Evolutionary conservation across 2,329 filamentous ascomycete genomes (phyloP).

Genomic region (Colletotrichum graminicola): DNA sequence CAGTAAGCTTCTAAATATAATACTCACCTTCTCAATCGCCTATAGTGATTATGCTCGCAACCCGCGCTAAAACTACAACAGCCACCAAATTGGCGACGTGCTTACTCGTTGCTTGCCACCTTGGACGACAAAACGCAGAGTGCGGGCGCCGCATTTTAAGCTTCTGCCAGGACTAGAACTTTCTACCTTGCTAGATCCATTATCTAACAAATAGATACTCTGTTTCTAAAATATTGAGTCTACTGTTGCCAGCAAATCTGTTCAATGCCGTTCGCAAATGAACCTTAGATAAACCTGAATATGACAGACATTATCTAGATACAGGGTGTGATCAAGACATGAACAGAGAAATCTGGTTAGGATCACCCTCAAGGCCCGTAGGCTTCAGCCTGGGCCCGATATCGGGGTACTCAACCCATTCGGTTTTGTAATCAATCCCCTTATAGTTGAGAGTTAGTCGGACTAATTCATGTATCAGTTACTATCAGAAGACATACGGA

Average conservation of each 20-base stretch:
- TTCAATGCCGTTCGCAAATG: not conserved
- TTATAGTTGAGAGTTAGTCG: constrained; percentile 78
- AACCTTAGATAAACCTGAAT: not conserved
- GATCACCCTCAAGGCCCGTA: constrained; percentile 59
- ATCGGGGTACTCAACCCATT: constrained; percentile 79
- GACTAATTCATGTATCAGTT: constrained; percentile 56
- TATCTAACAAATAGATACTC: not conserved
- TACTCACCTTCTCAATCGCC: not conserved
- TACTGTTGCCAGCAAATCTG: not conserved
- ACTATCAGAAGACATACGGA: not conserved
- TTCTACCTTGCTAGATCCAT: not conserved
- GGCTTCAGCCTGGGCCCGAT: constrained; percentile 66
- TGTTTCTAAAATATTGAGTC: not conserved
- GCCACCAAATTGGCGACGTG: not conserved
- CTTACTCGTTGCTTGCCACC: not conserved
- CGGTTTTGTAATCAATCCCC: constrained; percentile 73
- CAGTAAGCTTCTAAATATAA: not conserved
- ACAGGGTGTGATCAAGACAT: constrained; percentile 43
- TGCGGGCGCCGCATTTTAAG: not conserved
- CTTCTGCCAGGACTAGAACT: not conserved
- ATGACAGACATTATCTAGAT: not conserved
- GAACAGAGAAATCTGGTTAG: constrained; percentile 56
- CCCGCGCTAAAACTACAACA: not conserved
- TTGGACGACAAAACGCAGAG: not conserved
- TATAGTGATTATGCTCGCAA: not conserved